Percentiles rank a stretch among this genome's conserved stretches.
Evolutionary conservation across 495 filamentous ascomycete species (phyloP).

Genomic region (Chlorociboria aeruginascens): DNA sequence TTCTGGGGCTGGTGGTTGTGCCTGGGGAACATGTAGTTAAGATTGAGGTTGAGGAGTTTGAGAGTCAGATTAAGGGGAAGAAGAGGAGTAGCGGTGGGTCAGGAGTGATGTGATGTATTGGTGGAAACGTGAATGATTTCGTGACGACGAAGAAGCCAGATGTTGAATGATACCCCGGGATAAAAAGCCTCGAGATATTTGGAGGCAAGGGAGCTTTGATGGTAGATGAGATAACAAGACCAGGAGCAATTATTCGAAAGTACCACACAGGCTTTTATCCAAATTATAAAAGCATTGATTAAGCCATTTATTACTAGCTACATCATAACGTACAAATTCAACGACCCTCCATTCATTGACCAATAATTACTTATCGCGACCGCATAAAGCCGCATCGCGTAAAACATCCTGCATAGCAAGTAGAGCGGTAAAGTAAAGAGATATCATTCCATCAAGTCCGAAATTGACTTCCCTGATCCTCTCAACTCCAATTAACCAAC

Average conservation of each 20-base stretch:
- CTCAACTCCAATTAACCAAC: not conserved
- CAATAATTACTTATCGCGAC: conserved; percentile 15
- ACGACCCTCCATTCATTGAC: not conserved
- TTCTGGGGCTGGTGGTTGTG: conserved; percentile 81
- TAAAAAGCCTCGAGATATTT: too few species aligned
- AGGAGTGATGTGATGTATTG: not conserved
- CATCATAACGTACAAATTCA: conserved; percentile 9
- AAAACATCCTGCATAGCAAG: not conserved
- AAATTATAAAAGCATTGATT: too few species aligned
- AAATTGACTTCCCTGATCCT: conserved; percentile 6
- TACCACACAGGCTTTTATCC: too few species aligned
- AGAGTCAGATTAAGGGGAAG: conserved; percentile 25
- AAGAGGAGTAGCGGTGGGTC: not conserved
- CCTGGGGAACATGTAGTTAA: conserved; percentile 75
- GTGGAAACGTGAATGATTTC: too few species aligned
- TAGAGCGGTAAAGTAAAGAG: conserved; percentile 6
- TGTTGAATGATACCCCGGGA: too few species aligned
- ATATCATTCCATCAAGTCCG: conserved; percentile 14
- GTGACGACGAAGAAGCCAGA: too few species aligned
- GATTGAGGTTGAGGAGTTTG: conserved; percentile 77
- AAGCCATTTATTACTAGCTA: too few species aligned
- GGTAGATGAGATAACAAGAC: too few species aligned
- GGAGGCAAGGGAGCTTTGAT: too few species aligned
- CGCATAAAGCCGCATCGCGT: conserved; percentile 1
- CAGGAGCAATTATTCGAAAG: too few species aligned